Base-by-base conservation (phyloP, 768 basidiomycete genomes). In the Phanerochaete carnosa region DNA sequence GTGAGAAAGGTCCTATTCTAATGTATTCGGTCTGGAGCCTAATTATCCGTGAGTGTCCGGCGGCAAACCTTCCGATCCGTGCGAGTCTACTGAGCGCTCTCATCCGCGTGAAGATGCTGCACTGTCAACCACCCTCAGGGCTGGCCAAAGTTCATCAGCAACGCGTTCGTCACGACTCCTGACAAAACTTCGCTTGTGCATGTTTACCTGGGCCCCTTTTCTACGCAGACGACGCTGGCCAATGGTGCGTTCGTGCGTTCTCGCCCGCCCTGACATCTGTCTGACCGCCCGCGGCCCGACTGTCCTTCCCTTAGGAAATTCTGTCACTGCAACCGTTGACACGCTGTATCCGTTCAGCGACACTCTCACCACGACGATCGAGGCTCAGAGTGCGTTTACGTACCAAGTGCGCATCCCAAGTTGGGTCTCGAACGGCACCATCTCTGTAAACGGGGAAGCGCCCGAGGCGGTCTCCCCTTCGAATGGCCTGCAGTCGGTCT, bases 101-200 rank as follows among this genome's bases (percentile, higher is more conserved):
- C 28, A 43, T 55, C 15, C 22, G 45, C 37, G 54, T 13, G 33
- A 47, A 79, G 78, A 0, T 82, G 80, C 61, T 82, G 81, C 69
- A 82, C 80, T 1, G 82, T 83, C 53, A 81, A 83, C 60, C 77
- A 79, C 59, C 82, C 81, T 25, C 82, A 83, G 66, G 80, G 79
- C 29, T 82, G 79, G 78, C 81, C 82, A 1, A 83, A 83, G 62
- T 83, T 83, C 66, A 75, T 83, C 57, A 74, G 77, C 23, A 82
- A 81, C 66, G 75, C 81, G 5, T 83, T 84, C 66, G 68, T 83
- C 15, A 77, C 74, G 0, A 79, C 78, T n/a, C 73, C 79, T 16
- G 78, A 82, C 67, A 66, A 74, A 58, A 60, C 68, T n/a, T 79
- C 79, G 0, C 73, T 82, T 4, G 78, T 81, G 6, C 81, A 83